Percentiles rank a stretch among this genome's conserved stretches.
phyloP scores from a whole-genome alignment of 768 basidiomycete genomes.

The Pulveroboletus sp. region DNA sequence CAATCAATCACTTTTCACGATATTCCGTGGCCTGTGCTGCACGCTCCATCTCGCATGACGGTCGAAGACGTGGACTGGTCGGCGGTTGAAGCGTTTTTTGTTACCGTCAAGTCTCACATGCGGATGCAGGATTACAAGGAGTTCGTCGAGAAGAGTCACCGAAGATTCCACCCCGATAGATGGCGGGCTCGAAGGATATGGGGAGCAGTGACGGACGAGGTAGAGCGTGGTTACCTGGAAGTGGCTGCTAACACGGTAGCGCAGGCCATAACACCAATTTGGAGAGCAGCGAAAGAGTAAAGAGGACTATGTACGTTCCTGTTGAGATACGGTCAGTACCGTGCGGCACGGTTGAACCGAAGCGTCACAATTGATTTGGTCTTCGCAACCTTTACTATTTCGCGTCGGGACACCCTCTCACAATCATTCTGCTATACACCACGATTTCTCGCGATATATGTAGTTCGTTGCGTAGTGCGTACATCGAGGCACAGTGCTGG shows the following conservation, averaged over 20 bases:
- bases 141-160: conserved; percentile 67
- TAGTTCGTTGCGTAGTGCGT: no score
- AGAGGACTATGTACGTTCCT: conserved; percentile 8
- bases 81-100: conserved; percentile 70
- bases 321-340: background rate
- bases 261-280: conserved; percentile 70
- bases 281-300: conserved; percentile 41
- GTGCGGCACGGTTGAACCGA: background rate
- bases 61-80: conserved; percentile 69
- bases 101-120: conserved; percentile 47
- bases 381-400: no score
- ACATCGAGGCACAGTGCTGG: no score
- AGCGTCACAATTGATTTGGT: background rate
- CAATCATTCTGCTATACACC: no score
- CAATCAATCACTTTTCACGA: conserved; percentile 55
- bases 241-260: conserved; percentile 71
- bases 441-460: no score
- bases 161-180: conserved; percentile 75
- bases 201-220: conserved; percentile 52
- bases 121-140: conserved; percentile 57
- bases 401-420: no score
- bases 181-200: conserved; percentile 70
- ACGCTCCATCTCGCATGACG: conserved; percentile 46
- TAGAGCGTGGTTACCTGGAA: conserved; percentile 55
- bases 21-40: conserved; percentile 75